These are phyloP conservation scores for Candida nemodendra DNA, from an alignment of 805 yeast species.

Conservation along the genomic window DNA sequence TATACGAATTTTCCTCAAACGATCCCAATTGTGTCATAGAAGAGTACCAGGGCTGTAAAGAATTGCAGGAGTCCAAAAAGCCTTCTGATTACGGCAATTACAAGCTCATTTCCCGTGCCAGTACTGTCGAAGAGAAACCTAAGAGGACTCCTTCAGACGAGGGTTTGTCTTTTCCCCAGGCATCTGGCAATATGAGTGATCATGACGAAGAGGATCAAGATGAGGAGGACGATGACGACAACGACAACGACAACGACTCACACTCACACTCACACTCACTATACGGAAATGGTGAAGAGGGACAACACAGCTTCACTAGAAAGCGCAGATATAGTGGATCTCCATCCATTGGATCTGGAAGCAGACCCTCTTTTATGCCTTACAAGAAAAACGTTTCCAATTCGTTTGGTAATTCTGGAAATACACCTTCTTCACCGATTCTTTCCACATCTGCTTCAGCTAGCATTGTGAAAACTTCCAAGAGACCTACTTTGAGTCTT, in stretches of 20 bases:
- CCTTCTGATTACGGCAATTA: conserved; percentile 70
- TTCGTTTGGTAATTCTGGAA: too few relatives aligned
- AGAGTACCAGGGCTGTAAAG: conserved; percentile 32
- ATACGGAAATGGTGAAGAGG: conserved; percentile 3
- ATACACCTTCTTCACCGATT: background rate
- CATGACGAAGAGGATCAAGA: conserved; percentile 8
- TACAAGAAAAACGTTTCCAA: background rate
- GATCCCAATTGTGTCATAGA: conserved; percentile 52
- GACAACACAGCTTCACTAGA: background rate
- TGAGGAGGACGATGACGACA: conserved; percentile 16
- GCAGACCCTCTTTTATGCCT: background rate
- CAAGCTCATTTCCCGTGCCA: conserved; percentile 31
- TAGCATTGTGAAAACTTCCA: conserved; percentile 7
- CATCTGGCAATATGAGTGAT: conserved; percentile 2
- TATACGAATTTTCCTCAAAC: conserved; percentile 81
- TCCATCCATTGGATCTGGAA: background rate
- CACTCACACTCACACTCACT: conserved; percentile 4
- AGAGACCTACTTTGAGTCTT: conserved; percentile 60
- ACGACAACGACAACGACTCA: conserved; percentile 10
- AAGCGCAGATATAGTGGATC: background rate
- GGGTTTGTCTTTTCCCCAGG: background rate
- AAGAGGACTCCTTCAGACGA: conserved; percentile 10
- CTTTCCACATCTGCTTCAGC: background rate
- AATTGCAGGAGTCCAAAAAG: conserved; percentile 55
- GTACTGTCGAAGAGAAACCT: conserved; percentile 25